Evolutionary conservation across 805 yeast genomes (phyloP).

Genomic region (Aciculoconidium aculeatum): DNA sequence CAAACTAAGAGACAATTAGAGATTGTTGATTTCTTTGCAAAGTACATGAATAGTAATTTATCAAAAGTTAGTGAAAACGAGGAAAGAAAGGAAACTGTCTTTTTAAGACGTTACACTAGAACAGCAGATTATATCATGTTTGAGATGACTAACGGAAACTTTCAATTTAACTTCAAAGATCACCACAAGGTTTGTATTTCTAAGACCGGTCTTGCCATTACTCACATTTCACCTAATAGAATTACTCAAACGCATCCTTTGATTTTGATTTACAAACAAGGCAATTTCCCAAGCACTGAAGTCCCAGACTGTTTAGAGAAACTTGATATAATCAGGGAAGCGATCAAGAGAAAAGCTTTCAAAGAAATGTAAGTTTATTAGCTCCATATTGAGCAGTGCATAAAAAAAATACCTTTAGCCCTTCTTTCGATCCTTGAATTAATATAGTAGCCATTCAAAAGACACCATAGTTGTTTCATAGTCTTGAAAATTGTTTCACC

Average conservation of each 20-base stretch:
- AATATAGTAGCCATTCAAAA: no score
- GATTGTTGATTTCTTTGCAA: conserved; percentile 81
- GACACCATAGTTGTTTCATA: no score
- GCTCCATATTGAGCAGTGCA: conserved; percentile 1
- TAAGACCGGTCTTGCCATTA: conserved; percentile 66
- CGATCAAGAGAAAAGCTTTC: conserved; percentile 42
- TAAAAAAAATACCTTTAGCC: no score
- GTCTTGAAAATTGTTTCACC: no score
- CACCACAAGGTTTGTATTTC: conserved; percentile 85
- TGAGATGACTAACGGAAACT: conserved; percentile 84
- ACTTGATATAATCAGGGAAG: conserved; percentile 52
- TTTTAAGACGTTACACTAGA: conserved; percentile 78
- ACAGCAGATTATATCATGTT: conserved; percentile 81
- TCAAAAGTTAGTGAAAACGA: conserved; percentile 70
- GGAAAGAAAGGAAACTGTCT: conserved; percentile 61
- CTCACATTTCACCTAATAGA: conserved; percentile 76
- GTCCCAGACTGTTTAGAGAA: conserved; percentile 40
- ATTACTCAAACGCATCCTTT: conserved; percentile 63
- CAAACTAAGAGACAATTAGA: conserved; percentile 67
- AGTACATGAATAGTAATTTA: conserved; percentile 86
- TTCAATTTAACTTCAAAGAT: conserved; percentile 93
- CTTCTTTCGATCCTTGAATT: no score
- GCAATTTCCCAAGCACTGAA: conserved; percentile 33
- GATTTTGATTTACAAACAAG: conserved; percentile 36
- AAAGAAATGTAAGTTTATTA: conserved; percentile 10